phyloP scores from a whole-genome alignment of 495 filamentous ascomycete species.

The Penicillium chermesinum region DNA sequence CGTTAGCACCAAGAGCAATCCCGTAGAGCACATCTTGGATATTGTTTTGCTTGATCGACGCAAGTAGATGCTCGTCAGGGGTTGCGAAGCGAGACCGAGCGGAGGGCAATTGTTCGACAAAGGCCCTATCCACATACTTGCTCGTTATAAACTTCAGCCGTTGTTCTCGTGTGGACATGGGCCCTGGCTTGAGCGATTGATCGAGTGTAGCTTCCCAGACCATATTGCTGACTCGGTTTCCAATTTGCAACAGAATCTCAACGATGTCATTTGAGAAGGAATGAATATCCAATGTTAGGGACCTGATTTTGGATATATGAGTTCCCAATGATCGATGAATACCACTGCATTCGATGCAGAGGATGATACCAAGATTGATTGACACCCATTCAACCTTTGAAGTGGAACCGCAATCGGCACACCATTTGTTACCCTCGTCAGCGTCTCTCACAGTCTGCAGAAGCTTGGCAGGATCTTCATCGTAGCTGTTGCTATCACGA shows the following conservation, averaged over 20 bases:
- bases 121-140: constrained; percentile 85
- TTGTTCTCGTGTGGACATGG: constrained; percentile 79
- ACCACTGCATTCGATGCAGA: constrained; percentile 98
- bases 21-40: constrained; percentile 88
- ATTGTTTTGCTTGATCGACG: constrained; percentile 90
- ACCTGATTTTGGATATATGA: constrained; percentile 95
- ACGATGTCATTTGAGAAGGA: constrained; percentile 96
- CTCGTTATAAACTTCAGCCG: constrained; percentile 87
- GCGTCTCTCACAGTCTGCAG: constrained; percentile 83
- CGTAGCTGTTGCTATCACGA: constrained; percentile 61
- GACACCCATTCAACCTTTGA: constrained; percentile 97
- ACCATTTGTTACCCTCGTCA: constrained; percentile 90
- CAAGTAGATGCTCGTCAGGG: constrained; percentile 85
- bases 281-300: constrained; percentile 88
- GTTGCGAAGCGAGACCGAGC: constrained; percentile 71
- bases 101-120: constrained; percentile 70
- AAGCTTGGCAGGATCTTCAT: constrained; percentile 77
- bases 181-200: constrained; percentile 59
- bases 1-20: constrained; percentile 79
- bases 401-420: constrained; percentile 89
- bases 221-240: constrained; percentile 93
- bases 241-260: constrained; percentile 86
- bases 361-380: constrained; percentile 91
- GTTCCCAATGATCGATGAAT: constrained; percentile 96
- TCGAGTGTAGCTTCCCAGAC: constrained; percentile 90